Base-by-base conservation (phyloP, 2,329 filamentous ascomycete species). In the Botrytis aclada region DNA sequence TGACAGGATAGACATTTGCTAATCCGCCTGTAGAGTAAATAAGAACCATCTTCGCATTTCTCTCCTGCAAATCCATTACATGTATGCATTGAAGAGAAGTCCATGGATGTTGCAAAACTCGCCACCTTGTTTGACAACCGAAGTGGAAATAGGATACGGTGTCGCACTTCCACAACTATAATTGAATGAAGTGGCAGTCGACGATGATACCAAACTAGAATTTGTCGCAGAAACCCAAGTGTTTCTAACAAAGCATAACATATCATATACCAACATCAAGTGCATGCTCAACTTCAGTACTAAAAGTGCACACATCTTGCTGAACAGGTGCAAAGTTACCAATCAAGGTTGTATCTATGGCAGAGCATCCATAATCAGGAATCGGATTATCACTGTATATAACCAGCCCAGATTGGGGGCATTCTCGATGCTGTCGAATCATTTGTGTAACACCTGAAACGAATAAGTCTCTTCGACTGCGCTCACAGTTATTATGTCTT, bases 291-390 rank as follows among this genome's bases (percentile, higher is more conserved):
- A 39, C 18, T 51, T 74, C 72, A 4, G 34, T 69, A 43, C 70
- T 54, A 34, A 74, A 74, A 22, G 61, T 67, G 43, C 74, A 74
- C 20, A 54, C 69, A 20, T 73, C 73, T 34, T 65, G 73, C 32
- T 64, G 54, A n/a, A 72, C 69, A 34, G 72, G 63, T 39, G 64
- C 74, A 45, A 74, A 63, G 8, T 73, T 73, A 14, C 54, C 54
- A 22, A 39, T 45, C 29, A 75, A 37, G 34, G 45, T 54, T 5
- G 47, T 22, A 2, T 45, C 64, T 20, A 72, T 47, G 8, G 47
- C 25, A 29, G n/a, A 58, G 62, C 73, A 74, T 37, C 37, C 71
- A 64, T 73, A 71, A 37, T 41, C 65, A 32, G 47, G 16, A 12
- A 72, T 9, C 25, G 16, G 66, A 25, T 32, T 70, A 43, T 73